phyloP scores from a whole-genome alignment of 2,329 filamentous ascomycete species.

The Aureobasidium pullulans region DNA sequence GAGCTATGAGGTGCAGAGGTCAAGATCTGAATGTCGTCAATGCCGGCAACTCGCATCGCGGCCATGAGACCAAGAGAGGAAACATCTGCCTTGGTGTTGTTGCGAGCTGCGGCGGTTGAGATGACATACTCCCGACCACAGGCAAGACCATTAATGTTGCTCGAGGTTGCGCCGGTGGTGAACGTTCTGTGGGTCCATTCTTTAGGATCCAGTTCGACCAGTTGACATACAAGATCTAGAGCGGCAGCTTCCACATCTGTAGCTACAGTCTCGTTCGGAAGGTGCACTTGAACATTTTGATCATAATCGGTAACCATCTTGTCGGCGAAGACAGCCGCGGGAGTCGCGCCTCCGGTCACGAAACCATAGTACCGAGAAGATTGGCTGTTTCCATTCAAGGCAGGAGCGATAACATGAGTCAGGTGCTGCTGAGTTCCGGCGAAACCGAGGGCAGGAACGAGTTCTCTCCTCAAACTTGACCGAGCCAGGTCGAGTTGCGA shows the following conservation, averaged over 20 bases:
- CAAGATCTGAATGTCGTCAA: slow-evolving; percentile 66
- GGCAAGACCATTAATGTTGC: slow-evolving; percentile 58
- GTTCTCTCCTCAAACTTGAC: slow-evolving; percentile 30
- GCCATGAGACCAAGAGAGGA: slow-evolving; percentile 63
- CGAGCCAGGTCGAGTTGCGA: slow-evolving; percentile 26
- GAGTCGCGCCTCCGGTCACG: slow-evolving; percentile 73
- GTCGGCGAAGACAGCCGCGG: slow-evolving; percentile 74
- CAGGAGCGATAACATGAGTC: slow-evolving; percentile 41
- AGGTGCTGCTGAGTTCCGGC: slow-evolving; percentile 37
- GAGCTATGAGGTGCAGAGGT: slow-evolving; percentile 81
- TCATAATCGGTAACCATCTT: slow-evolving; percentile 74
- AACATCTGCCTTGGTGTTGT: slow-evolving; percentile 38
- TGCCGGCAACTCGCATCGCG: slow-evolving; percentile 56
- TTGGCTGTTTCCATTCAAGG: slow-evolving; percentile 58
- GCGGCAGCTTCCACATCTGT: slow-evolving; percentile 71
- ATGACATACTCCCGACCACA: slow-evolving; percentile 65
- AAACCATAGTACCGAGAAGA: slow-evolving; percentile 77
- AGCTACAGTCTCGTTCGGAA: slow-evolving; percentile 65
- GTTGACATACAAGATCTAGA: slow-evolving; percentile 58
- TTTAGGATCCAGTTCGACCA: slow-evolving; percentile 53
- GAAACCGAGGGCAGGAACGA: slow-evolving; percentile 36
- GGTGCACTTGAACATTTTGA: slow-evolving; percentile 77
- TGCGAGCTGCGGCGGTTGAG: slow-evolving; percentile 32
- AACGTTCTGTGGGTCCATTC: slow-evolving; percentile 70
- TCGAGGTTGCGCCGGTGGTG: slow-evolving; percentile 63